A percentile compares a stretch with the other conserved stretches of the same genome.
phyloP scores from a whole-genome alignment of 164 flowering plant species.

The Aristolochia fimbriata region DNA sequence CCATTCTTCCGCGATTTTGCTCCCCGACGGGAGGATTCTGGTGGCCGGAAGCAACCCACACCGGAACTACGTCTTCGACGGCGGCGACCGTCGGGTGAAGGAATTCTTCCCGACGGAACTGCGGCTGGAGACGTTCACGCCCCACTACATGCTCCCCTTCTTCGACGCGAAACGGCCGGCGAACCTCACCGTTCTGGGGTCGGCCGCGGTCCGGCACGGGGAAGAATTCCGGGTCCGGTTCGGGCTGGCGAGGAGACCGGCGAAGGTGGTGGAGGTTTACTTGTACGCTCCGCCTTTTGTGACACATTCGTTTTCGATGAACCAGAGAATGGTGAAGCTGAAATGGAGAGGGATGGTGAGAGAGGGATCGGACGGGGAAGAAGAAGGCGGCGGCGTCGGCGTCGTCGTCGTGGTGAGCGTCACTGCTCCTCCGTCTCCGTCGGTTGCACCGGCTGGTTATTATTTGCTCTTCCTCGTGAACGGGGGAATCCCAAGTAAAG shows the following conservation, averaged over 20 bases:
- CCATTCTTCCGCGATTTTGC: constrained; percentile 56
- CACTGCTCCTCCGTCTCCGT: constrained; percentile 43
- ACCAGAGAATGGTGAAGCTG: constrained; percentile 61
- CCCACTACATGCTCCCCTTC: constrained; percentile 35
- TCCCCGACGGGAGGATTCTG: constrained; percentile 60
- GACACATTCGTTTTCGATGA: constrained; percentile 55
- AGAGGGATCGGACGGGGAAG: no score
- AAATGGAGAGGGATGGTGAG: constrained; percentile 24
- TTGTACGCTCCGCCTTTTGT: constrained; percentile 57
- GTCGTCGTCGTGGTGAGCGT: constrained; percentile 26
- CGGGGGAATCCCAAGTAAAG: constrained; percentile 43
- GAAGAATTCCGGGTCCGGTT: constrained; percentile 35
- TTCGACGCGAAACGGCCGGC: constrained; percentile 26
- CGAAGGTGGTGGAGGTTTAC: constrained; percentile 23
- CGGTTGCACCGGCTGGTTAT: constrained; percentile 68
- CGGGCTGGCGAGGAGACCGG: constrained; percentile 20
- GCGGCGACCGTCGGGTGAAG: constrained; percentile 24
- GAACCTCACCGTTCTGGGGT: constrained; percentile 19
- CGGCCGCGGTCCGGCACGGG: constrained; percentile 21
- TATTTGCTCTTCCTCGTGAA: constrained; percentile 54
- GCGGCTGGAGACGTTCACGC: constrained; percentile 41
- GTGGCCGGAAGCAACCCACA: constrained; percentile 71
- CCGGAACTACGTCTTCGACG: constrained; percentile 25
- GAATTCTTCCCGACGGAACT: constrained; percentile 74
- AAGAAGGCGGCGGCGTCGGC: constrained; percentile 25